These are phyloP conservation scores for Globisporangium irregulare DNA, from an alignment of 352 stramenopile species.

Conservation along the genomic window DNA sequence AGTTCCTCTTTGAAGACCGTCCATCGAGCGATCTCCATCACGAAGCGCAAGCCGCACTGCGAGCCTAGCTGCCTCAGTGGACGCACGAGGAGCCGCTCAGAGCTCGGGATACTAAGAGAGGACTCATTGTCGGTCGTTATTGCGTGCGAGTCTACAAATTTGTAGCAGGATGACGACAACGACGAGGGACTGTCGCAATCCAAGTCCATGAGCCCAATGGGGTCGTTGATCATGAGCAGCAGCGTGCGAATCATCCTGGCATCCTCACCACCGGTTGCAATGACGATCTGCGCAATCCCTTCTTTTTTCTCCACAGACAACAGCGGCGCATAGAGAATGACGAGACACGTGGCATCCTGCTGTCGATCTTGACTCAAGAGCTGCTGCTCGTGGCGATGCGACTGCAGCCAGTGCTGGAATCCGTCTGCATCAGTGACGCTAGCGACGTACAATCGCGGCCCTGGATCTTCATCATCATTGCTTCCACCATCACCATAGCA, in stretches of 20 bases:
- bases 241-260: conserved; percentile 5
- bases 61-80: conserved; percentile 38
- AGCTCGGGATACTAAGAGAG: not conserved
- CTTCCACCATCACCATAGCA: not conserved
- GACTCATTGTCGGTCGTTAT: not conserved
- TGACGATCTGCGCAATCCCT: conserved; percentile 1
- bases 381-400: conserved; percentile 6
- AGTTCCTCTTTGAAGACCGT: conserved; percentile 7
- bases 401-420: conserved; percentile 11
- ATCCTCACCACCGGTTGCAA: not conserved
- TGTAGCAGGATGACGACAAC: not conserved
- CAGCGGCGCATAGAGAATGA: conserved; percentile 14
- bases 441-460: not conserved
- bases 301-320: not conserved
- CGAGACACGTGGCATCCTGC: conserved; percentile 2
- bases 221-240: conserved; percentile 16
- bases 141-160: conserved; percentile 4
- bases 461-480: not conserved
- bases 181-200: not conserved
- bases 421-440: not conserved
- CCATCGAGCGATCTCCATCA: conserved; percentile 45
- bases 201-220: conserved; percentile 8
- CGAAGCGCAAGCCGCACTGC: conserved; percentile 56
- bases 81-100: conserved; percentile 16
- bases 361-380: not conserved